Base-by-base conservation (phyloP, 2,329 filamentous ascomycete genomes). In the Colletotrichum orchidophilum region DNA sequence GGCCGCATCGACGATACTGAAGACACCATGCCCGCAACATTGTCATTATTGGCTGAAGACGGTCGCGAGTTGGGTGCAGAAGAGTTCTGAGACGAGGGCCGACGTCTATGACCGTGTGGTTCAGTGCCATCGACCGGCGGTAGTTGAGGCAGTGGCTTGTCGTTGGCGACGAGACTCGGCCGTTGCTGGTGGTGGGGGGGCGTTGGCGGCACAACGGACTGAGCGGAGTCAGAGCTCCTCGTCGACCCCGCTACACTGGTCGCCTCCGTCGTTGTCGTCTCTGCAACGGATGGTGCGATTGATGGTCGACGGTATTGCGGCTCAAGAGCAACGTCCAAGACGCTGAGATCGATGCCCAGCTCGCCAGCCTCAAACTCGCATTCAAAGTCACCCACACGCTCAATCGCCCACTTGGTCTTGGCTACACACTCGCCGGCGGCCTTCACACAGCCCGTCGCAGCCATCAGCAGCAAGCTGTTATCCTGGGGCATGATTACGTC, bases 391-490 rank as follows among this genome's bases (percentile, higher is more conserved):
- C 95, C 95, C 73, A 96, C 94, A 72, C 93, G 89, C 81, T 97
- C 95, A 69, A 99, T 92, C 54, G 97, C 91, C 78, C 90, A 87
- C 76, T 94, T 94, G 12, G 95, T 93, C 82, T 95, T 96, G 7
- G 93, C 92, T 24, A 97, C 93, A 80, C 96, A 98, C 75, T 97
- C 95, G 50, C 96, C 96, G 54, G 95, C 95, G 26, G 94, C 93
- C 75, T 94, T 92, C 29, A 99, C 95, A 78, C 95, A 98, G 71
- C 90, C 91, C 7, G 95, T 97, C 9, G 95, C 95, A 24, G 94
- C 94, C 72, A 88, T 86, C 35, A 96, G 88, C 50, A 97, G 86
- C 31, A 91, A 87, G 74, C 90, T 91, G 74, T 94, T 94, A 77
- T 96, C 92, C 72, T 94, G 91, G 1, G 93, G 93, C 81, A 95